Conservation (phyloP, 495 filamentous ascomycete species). For the Neurospora sp. region DNA sequence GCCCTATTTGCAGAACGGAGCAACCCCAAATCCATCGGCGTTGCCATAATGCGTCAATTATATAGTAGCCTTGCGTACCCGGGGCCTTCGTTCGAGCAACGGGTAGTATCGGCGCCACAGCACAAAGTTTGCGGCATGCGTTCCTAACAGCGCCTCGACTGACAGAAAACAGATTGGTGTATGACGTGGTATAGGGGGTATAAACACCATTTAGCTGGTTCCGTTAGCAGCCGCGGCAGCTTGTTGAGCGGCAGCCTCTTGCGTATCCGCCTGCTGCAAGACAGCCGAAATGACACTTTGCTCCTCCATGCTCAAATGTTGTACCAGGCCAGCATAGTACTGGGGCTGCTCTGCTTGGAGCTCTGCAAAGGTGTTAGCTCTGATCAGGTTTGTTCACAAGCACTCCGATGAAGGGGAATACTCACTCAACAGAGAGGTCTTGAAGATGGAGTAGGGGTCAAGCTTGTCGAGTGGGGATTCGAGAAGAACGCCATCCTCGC, state of each 20-base stretch:
- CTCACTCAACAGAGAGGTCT: constrained; percentile 71
- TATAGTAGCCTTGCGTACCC: background rate
- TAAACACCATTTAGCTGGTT: constrained; percentile 16
- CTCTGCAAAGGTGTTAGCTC: constrained; percentile 40
- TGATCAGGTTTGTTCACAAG: background rate
- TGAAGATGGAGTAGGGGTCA: constrained; percentile 86
- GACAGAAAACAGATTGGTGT: background rate
- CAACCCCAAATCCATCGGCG: background rate
- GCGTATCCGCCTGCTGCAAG: constrained; percentile 64
- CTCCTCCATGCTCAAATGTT: constrained; percentile 69
- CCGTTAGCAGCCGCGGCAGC: constrained; percentile 14
- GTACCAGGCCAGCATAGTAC: constrained; percentile 72
- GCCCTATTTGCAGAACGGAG: background rate
- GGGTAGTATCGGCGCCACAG: background rate
- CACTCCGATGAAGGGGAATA: constrained; percentile 7
- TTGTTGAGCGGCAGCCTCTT: constrained; percentile 28
- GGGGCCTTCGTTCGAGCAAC: background rate
- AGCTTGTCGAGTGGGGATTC: constrained; percentile 92
- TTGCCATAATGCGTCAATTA: background rate
- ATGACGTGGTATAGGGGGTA: background rate
- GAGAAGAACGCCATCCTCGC: constrained; percentile 84
- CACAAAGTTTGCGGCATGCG: background rate
- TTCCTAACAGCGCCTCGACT: background rate
- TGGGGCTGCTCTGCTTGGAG: constrained; percentile 86
- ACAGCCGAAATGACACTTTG: constrained; percentile 71